Percentiles rank a stretch among this genome's conserved stretches.
These are phyloP conservation scores for Cystobasidium onofrii DNA, from an alignment of 768 basidiomycete species.

Conservation along the genomic window DNA sequence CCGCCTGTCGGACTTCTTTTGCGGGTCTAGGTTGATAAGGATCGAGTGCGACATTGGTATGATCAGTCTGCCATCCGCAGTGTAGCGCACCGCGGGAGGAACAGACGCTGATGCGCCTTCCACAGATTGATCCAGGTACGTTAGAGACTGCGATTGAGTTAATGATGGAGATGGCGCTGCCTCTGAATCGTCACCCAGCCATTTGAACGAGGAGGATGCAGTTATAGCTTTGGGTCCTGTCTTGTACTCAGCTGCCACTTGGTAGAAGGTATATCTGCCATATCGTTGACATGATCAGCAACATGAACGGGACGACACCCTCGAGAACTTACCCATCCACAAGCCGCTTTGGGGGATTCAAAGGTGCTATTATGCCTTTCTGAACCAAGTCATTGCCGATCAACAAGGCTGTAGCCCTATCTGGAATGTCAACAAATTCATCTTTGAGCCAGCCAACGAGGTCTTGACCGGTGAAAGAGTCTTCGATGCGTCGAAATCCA, in stretches of 20 bases:
- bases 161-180: background rate
- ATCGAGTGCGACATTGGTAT: constrained; percentile 69
- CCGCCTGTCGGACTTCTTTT: constrained; percentile 39
- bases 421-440: constrained; percentile 79
- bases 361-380: constrained; percentile 78
- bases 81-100: constrained; percentile 38
- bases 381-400: constrained; percentile 69
- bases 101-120: background rate
- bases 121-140: background rate
- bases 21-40: constrained; percentile 76
- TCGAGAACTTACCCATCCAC: constrained; percentile 9
- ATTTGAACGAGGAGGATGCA: background rate
- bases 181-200: constrained; percentile 1
- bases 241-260: background rate
- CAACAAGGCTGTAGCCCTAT: constrained; percentile 67
- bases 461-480: constrained; percentile 80
- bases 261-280: constrained; percentile 26
- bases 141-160: background rate
- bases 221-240: background rate
- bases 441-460: constrained; percentile 87
- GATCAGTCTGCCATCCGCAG: constrained; percentile 54
- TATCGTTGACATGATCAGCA: too few relatives aligned
- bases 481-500: constrained; percentile 64
- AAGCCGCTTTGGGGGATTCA: constrained; percentile 43
- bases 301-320: background rate